A percentile compares a stretch with the other conserved stretches of the same genome.
Evolutionary conservation across 768 basidiomycete species (phyloP).

Genomic region (Lyophyllum decastes): DNA sequence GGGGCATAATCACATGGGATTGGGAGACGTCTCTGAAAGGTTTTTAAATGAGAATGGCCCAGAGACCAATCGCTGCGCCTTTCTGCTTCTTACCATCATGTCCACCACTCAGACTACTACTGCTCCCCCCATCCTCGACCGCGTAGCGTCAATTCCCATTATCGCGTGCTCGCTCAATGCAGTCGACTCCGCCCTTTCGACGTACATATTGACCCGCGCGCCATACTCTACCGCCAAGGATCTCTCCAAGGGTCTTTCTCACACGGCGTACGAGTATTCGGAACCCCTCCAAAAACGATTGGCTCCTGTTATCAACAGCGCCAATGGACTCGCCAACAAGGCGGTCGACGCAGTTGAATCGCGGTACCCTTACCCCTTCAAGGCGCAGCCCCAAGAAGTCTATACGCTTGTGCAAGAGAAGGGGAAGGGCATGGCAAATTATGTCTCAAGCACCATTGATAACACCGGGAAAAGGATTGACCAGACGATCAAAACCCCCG

Average conservation of each 20-base stretch:
- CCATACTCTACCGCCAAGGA: constrained; percentile 68
- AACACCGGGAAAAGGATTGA: constrained; percentile 40
- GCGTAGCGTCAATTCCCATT: constrained; percentile 74
- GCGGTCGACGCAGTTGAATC: constrained; percentile 73
- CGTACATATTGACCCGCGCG: constrained; percentile 60
- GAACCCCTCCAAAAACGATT: constrained; percentile 67
- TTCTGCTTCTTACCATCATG: constrained; percentile 20
- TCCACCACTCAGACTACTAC: constrained; percentile 26
- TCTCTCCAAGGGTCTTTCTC: constrained; percentile 61
- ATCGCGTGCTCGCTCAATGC: constrained; percentile 64
- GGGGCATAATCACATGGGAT: constrained; percentile 11
- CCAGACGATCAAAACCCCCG: constrained; percentile 64
- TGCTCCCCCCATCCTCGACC: constrained; percentile 49
- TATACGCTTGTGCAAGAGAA: constrained; percentile 56
- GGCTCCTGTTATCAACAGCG: constrained; percentile 64
- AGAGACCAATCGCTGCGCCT: constrained; percentile 13
- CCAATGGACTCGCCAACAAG: constrained; percentile 71
- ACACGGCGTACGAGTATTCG: constrained; percentile 58
- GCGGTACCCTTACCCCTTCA: constrained; percentile 77
- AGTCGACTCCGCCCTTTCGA: constrained; percentile 58
- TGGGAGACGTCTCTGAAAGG: not conserved
- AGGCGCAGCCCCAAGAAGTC: constrained; percentile 72
- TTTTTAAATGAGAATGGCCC: constrained; percentile 6
- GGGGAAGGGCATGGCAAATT: constrained; percentile 54
- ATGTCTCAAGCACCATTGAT: constrained; percentile 49